These are phyloP conservation scores for Umbilicaria muhlenbergii DNA, from an alignment of 495 filamentous ascomycete species.

Conservation along the genomic window DNA sequence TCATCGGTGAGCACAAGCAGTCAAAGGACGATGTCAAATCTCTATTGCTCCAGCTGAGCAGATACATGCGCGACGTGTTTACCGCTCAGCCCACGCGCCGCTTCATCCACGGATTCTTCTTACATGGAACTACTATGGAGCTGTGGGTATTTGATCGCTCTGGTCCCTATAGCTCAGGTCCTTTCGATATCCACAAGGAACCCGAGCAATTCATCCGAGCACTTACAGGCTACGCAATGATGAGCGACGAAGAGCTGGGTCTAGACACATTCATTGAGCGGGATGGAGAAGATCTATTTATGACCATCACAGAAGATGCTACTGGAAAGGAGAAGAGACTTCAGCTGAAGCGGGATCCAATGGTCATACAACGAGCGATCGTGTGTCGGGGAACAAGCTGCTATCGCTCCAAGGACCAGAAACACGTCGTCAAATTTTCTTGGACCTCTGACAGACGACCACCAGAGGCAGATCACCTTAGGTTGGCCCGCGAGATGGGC, in stretches of 20 bases:
- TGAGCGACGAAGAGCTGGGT: constrained; percentile 16
- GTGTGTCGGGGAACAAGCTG: background rate
- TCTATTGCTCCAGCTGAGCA: constrained; percentile 7
- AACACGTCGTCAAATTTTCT: background rate
- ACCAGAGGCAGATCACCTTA: background rate
- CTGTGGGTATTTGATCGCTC: constrained; percentile 29
- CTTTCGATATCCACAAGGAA: constrained; percentile 23
- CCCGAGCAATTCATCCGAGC: constrained; percentile 16
- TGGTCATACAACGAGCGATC: background rate
- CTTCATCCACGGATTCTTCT: no score
- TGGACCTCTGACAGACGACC: background rate
- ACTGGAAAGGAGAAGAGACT: constrained; percentile 1
- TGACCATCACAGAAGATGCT: constrained; percentile 1
- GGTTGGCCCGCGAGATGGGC: background rate
- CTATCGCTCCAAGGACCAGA: background rate
- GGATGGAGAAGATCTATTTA: background rate
- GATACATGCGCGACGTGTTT: constrained; percentile 6
- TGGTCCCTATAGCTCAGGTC: constrained; percentile 23
- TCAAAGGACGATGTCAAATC: constrained; percentile 2
- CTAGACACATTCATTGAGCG: constrained; percentile 1
- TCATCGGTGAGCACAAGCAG: constrained; percentile 7
- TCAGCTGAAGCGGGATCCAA: background rate
- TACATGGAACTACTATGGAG: no score
- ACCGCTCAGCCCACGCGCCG: constrained; percentile 2
- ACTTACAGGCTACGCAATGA: constrained; percentile 14